Conservation (phyloP, 2,329 filamentous ascomycete genomes). For the Emergomyces orientalis region DNA sequence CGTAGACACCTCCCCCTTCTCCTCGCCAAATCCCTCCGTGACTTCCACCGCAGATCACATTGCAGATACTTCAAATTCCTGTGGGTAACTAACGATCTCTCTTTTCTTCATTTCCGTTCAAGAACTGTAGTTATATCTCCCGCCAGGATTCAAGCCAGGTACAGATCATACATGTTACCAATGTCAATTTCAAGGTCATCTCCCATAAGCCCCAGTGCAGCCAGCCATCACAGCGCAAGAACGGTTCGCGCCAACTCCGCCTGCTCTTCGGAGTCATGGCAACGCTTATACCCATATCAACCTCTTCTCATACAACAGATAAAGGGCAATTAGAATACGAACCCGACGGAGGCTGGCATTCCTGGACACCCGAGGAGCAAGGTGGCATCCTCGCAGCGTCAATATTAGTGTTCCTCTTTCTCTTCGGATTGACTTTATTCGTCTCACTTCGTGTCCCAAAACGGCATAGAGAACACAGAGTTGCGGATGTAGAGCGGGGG, state of each 20-base stretch:
- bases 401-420: constrained; percentile 18
- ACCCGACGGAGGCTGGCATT: constrained; percentile 16
- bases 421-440: constrained; percentile 17
- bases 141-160: not conserved
- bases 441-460: constrained; percentile 3
- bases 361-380: constrained; percentile 21
- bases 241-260: not conserved
- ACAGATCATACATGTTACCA: not conserved
- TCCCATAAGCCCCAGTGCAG: not conserved
- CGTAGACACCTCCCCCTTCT: not conserved
- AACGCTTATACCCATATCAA: constrained; percentile 1
- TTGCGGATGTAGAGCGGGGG: not conserved
- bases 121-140: not conserved
- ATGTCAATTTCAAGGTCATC: not conserved
- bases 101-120: not conserved
- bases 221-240: not conserved
- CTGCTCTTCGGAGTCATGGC: not conserved
- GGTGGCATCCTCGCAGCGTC: constrained; percentile 23
- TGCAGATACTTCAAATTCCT: not conserved
- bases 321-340: not conserved
- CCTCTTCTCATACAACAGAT: not conserved
- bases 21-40: not conserved
- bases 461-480: not conserved
- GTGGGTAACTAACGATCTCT: not conserved
- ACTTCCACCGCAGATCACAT: not conserved